Percentiles rank a stretch among this genome's conserved stretches.
These are phyloP conservation scores for Fusarium paranaense DNA, from an alignment of 2,329 filamentous ascomycete species.

Conservation along the genomic window DNA sequence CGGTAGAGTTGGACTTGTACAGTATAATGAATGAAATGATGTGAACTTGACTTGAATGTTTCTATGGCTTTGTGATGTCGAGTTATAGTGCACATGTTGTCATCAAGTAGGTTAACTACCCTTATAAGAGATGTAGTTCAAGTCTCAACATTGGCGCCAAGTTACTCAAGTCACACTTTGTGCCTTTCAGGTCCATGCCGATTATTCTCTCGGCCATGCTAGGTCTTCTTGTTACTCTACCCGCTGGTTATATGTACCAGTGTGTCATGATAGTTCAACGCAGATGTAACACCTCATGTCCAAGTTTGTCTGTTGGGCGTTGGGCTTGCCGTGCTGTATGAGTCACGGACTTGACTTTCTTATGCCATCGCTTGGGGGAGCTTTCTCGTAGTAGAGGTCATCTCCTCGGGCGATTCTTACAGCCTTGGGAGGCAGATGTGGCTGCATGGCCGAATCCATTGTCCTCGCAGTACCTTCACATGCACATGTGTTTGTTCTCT, in stretches of 20 bases:
- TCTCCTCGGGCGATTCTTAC: background rate
- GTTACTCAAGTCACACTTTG: background rate
- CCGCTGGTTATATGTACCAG: too few relatives aligned
- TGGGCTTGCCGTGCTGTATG: background rate
- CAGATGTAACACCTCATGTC: background rate
- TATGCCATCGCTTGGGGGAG: background rate
- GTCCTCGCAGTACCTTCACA: background rate
- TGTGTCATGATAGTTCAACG: too few relatives aligned
- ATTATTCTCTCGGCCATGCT: background rate
- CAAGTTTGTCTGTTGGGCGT: background rate
- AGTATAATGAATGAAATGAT: background rate
- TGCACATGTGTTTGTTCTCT: background rate
- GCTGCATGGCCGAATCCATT: background rate
- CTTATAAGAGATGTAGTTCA: background rate
- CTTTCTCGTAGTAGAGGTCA: background rate
- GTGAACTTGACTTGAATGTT: background rate
- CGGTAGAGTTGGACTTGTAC: slow-evolving; percentile 4
- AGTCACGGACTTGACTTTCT: background rate
- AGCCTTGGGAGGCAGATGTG: background rate
- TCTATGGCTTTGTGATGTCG: background rate
- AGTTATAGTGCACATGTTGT: background rate
- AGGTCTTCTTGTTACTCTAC: background rate
- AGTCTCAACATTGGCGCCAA: background rate
- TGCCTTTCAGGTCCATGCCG: background rate
- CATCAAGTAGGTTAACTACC: background rate